Evolutionary conservation across 768 basidiomycete species (phyloP).

Genomic region (Filobasidium wieringae): DNA sequence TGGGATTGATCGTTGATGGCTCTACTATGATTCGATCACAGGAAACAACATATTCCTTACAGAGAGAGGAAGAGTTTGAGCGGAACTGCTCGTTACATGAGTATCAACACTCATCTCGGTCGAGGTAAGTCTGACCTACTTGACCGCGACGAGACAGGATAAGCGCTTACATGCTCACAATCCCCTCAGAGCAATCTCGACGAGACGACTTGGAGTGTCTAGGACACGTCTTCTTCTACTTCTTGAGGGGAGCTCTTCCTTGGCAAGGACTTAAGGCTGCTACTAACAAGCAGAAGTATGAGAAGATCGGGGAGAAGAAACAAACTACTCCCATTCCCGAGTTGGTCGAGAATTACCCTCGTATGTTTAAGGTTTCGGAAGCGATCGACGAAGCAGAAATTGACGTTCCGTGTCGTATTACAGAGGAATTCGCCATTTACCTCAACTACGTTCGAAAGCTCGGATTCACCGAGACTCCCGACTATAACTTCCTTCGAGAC

Average conservation of each 20-base stretch:
- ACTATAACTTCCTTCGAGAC: constrained; percentile 95
- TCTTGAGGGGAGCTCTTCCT: constrained; percentile 86
- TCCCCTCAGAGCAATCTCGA: constrained; percentile 51
- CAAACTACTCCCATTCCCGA: constrained; percentile 97
- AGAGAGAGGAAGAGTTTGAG: constrained; percentile 93
- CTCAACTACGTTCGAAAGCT: constrained; percentile 98
- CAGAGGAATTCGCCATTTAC: constrained; percentile 98
- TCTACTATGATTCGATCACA: too few relatives aligned
- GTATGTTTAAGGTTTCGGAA: constrained; percentile 12
- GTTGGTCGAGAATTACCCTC: constrained; percentile 82
- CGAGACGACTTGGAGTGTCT: constrained; percentile 97
- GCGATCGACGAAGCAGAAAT: not conserved
- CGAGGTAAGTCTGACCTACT: constrained; percentile 52
- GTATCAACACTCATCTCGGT: constrained; percentile 96
- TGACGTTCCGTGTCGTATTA: not conserved
- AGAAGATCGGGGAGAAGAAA: constrained; percentile 99
- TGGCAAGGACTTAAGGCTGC: constrained; percentile 99
- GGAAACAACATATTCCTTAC: constrained; percentile 98
- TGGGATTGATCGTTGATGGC: too few relatives aligned
- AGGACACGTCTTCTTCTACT: constrained; percentile 99
- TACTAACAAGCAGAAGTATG: constrained; percentile 99
- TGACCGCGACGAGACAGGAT: not conserved
- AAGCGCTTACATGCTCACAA: not conserved
- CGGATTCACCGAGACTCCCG: constrained; percentile 96
- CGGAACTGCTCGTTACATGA: constrained; percentile 98